Evolutionary conservation across 2,329 filamentous ascomycete genomes (phyloP), one percentile per base, ranked within the genome.

Genomic region (Fusarium sarcochroum): DNA sequence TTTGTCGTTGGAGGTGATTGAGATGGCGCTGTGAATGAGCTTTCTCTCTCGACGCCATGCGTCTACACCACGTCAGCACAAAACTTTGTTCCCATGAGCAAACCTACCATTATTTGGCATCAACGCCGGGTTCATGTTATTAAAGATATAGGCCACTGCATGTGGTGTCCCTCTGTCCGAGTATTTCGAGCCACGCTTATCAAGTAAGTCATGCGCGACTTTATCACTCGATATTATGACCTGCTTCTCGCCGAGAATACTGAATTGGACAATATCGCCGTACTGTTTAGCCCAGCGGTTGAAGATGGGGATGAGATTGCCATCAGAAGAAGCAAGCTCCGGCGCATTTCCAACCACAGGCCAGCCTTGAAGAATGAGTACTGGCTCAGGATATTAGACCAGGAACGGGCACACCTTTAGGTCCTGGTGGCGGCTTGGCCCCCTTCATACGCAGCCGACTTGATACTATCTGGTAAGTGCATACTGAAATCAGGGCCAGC

Each of bases 201-300:
- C 47, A n/a, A 58, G 32, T 1, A 58, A 15, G 4, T 58, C 55
- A 10, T 37, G 32, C 9, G 47, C 40, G 27, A 58, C 37, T 15
- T 32, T 58, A 15, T 52, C 55, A n/a, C 15, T 52, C 10, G 55
- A 52, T 5, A 52, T 7, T 0, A 58, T 7, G 4, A 58, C 23
- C n/a, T 58, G 55, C 15, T 58, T 58, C 32, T 58, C 47, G 2
- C 55, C 55, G 5, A 58, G 32, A 11, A 58, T 32, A 20, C 32
- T 58, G 18, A 58, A 58, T 18, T 58, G 55, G 15, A 45, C 15
- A 13, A 58, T 37, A 27, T 52, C 47, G 7, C 55, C 55, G 13
- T 58, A 53, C 2, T 30, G 6, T 3, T 53, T 23, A 3, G 32
- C 32, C 55, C 55, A 58, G 30, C 18, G 46, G 25, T 45, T 53